Base-by-base conservation (phyloP, 2,329 filamentous ascomycete genomes). In the Aureobasidium sp. region DNA sequence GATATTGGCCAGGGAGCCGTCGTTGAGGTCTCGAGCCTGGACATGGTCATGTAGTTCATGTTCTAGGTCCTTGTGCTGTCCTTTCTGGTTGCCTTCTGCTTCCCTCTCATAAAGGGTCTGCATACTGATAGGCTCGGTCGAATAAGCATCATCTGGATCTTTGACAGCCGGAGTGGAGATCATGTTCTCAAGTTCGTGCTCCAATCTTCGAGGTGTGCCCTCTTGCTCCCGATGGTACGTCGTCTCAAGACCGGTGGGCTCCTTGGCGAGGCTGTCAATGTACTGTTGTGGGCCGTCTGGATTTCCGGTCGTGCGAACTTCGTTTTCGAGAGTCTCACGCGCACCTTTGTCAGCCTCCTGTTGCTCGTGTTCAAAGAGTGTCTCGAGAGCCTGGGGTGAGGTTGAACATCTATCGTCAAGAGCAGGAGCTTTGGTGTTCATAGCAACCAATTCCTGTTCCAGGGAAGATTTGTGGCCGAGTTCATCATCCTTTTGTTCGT, bases 201-300 rank as follows among this genome's bases (percentile, higher is more conserved):
- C 66, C 1, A 69, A 62, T n/a, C 9, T 65, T 14, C 44, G 17
- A 20, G 42, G 47, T 7, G 37, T 47, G 8, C 20, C 29, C n/a
- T 39, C 5, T n/a, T 53, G 47, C 65, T 83, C 81, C 62, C 78
- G 73, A 3, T 69, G 68, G 65, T 78, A 82, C 47, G 76, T 78
- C 9, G 75, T 78, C 65, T 83, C 77, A 34, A 82, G 69, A 2
- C 80, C 79, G 66, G 80, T 76, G 0, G 79, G 76, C 39, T 55
- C 29, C 8, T 45, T 61, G 14, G 31, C 47, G 12, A 63, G 64
- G 11, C 59, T 63, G 8, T 42, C 37, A n/a, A 12, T 25, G 20
- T 57, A 22, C 25, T 44, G 29, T 58, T 27, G n/a, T 14, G 22
- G 17, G 2, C 20, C n/a, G 1, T 31, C 11, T 20, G 39, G 5